Percentiles rank a stretch among this genome's conserved stretches.
Evolutionary conservation across 148 eudicot species (phyloP).

Genomic region (Fagopyrum homotropicum): DNA sequence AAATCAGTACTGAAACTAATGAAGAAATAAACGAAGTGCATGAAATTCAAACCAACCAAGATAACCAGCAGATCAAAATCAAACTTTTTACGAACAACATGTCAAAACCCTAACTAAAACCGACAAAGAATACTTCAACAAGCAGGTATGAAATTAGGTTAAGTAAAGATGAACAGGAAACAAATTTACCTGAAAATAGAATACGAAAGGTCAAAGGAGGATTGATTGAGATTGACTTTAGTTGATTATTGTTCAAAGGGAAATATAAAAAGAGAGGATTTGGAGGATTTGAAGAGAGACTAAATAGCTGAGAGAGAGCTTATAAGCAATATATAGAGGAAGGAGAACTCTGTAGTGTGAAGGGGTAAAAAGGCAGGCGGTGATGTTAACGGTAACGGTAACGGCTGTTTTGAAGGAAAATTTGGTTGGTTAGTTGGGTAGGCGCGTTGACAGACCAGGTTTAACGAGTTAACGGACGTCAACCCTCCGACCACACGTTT

Average conservation of each 20-base stretch:
- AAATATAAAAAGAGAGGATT: background rate
- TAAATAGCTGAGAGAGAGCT: background rate
- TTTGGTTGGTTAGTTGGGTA: background rate
- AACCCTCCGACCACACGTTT: background rate
- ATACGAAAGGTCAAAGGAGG: background rate
- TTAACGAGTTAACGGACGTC: background rate
- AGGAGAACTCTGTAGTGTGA: background rate
- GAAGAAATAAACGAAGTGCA: background rate
- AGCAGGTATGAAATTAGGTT: background rate
- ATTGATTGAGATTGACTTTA: background rate
- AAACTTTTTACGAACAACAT: too few species aligned
- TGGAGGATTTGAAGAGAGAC: background rate
- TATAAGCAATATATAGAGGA: conserved; percentile 1
- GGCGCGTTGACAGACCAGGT: background rate
- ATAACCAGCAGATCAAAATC: background rate
- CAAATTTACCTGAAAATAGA: background rate
- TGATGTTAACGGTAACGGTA: background rate
- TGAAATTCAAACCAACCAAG: background rate
- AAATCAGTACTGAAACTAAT: background rate
- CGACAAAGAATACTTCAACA: background rate
- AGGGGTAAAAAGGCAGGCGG: background rate
- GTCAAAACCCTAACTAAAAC: background rate
- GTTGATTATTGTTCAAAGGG: background rate
- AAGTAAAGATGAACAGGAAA: background rate
- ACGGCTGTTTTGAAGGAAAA: background rate